Base-by-base conservation (phyloP, 805 yeast genomes). In the Metschnikowia colocasiae region DNA sequence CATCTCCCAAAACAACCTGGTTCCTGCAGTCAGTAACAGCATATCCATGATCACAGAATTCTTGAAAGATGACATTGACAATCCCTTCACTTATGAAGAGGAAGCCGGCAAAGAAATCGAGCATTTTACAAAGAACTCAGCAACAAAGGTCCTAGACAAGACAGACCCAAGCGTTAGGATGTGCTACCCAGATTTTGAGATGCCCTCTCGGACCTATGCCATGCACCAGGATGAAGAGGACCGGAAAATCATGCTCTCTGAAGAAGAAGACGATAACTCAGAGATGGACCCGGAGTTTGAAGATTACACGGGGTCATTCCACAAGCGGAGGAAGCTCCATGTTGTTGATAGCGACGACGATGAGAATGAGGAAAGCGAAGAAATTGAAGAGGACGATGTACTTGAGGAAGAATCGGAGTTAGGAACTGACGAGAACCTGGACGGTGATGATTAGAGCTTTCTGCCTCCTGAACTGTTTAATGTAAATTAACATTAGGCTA, bases 31-130 rank as follows among this genome's bases (percentile, higher is more conserved):
- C 20, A 64, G 68, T 62, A 75, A 78, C 38, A 80, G 79, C 55
- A 79, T 85, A 20, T 74, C 83, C 1, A 65, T 79, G 54, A 72
- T 85, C 40, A 67, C 78, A 4, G 79, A 76, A 50, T 85, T 85
- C 54, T 55, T 85, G 58, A 78, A 75, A 43, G 92, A 85, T 62
- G 94, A 85, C 60, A 67, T 85, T 15, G 76, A 75, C 41, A 89
- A 85, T 58, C 76, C 82, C 4, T 69, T 81, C 52, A 71, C 80
- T 20, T 67, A 82, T 53, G 89, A 83, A 53, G 76, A 70, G 16
- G 82, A 79, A 50, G 78, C 82, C 0, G 53, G 68, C 39, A 78
- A 76, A 44, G 80, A 75, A 47, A 69, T 82, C 8, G 48, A 31
- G 18, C 48, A 10, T 34, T 40, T 15, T 34, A 41, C 26, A 41